phyloP scores from a whole-genome alignment of 2,329 filamentous ascomycete species.

The Cordyceps cicadae region DNA sequence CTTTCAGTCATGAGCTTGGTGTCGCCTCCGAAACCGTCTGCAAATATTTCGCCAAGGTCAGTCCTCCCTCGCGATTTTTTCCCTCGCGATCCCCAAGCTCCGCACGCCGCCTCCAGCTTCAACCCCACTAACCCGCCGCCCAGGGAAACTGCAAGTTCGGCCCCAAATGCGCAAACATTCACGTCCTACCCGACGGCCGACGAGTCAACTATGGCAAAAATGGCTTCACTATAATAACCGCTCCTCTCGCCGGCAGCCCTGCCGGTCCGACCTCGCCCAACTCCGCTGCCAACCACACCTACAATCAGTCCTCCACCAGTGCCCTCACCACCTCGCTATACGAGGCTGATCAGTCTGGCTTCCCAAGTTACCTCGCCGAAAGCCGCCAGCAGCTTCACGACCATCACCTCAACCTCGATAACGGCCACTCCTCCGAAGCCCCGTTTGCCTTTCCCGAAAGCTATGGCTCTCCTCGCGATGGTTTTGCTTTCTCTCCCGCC shows the following conservation, averaged over 20 bases:
- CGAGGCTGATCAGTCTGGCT: conserved; percentile 32
- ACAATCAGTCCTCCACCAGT: conserved; percentile 45
- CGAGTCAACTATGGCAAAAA: conserved; percentile 75
- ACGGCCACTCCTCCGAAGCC: conserved; percentile 48
- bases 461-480: conserved; percentile 79
- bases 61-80: conserved; percentile 20
- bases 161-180: conserved; percentile 92
- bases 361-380: conserved; percentile 32
- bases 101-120: background rate
- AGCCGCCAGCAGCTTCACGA: conserved; percentile 35
- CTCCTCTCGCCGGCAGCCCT: conserved; percentile 58
- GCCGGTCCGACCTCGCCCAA: conserved; percentile 38
- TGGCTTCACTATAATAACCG: conserved; percentile 55
- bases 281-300: conserved; percentile 41
- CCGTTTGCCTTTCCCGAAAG: conserved; percentile 49
- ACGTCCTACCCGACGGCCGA: conserved; percentile 87
- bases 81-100: background rate
- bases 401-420: conserved; percentile 46
- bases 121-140: background rate
- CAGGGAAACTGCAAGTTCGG: conserved; percentile 99
- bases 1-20: conserved; percentile 90
- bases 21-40: conserved; percentile 79
- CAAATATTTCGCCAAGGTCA: conserved; percentile 98
- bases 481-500: conserved; percentile 71
- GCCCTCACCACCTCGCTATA: conserved; percentile 56